Evolutionary conservation across 495 filamentous ascomycete species (phyloP).

Genomic region (Penicillium argentinense): DNA sequence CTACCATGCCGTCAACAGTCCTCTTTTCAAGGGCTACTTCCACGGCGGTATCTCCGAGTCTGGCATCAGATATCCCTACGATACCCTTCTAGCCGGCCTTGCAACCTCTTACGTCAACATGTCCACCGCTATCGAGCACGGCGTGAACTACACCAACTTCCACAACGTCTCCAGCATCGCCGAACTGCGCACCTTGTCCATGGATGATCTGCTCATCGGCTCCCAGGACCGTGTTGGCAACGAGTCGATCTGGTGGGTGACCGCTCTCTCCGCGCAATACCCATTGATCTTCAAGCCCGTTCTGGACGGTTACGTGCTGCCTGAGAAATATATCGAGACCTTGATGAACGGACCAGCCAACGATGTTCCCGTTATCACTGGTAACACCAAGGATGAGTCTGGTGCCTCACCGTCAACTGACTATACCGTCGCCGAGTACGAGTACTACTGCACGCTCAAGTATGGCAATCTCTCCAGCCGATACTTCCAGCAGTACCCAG

Average conservation of each 20-base stretch:
- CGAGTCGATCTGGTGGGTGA: constrained; percentile 28
- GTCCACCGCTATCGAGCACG: constrained; percentile 19
- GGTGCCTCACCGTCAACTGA: constrained; percentile 22
- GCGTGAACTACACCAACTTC: constrained; percentile 20
- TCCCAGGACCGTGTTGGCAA: constrained; percentile 22
- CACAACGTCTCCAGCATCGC: constrained; percentile 29
- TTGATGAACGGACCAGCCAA: constrained; percentile 27
- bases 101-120: constrained; percentile 30
- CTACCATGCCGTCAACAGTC: constrained; percentile 31
- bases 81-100: constrained; percentile 26
- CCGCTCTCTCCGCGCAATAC: constrained; percentile 24
- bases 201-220: constrained; percentile 22
- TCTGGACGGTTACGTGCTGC: constrained; percentile 29
- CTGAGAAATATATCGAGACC: constrained; percentile 25
- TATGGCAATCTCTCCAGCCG: constrained; percentile 24
- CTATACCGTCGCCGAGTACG: constrained; percentile 26
- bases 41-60: constrained; percentile 28
- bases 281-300: constrained; percentile 32
- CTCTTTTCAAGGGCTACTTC: constrained; percentile 28
- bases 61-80: constrained; percentile 31
- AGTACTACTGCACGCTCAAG: constrained; percentile 20
- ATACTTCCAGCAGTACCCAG: constrained; percentile 28
- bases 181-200: constrained; percentile 25
- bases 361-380: constrained; percentile 39
- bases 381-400: constrained; percentile 32